Evolutionary conservation across 148 eudicot species (phyloP).

Genomic region (Dysphania ambrosioides): DNA sequence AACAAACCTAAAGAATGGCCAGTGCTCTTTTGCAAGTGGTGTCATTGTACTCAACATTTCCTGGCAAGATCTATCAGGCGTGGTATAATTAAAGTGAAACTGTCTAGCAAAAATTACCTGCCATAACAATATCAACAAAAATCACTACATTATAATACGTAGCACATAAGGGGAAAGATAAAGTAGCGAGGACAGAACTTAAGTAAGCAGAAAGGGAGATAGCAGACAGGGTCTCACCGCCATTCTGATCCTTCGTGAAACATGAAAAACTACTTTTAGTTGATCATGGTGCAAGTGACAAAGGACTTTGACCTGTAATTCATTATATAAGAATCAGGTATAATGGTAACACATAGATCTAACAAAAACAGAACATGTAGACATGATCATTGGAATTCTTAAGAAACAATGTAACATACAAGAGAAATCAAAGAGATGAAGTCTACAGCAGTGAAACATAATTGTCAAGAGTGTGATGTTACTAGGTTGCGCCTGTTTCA

Average conservation of each 20-base stretch:
- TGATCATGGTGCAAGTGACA: slow-evolving; percentile 98
- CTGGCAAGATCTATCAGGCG: slow-evolving; percentile 87
- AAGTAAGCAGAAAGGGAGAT: neutral
- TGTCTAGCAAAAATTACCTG: slow-evolving; percentile 79
- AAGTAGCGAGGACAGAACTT: neutral
- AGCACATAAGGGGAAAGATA: neutral
- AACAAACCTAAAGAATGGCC: slow-evolving; percentile 77
- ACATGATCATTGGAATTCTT: neutral
- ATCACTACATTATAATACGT: neutral
- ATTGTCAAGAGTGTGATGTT: neutral
- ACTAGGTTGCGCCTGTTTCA: neutral
- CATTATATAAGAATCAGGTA: slow-evolving; percentile 10
- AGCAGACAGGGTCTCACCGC: slow-evolving; percentile 56
- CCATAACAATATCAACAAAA: slow-evolving; percentile 6
- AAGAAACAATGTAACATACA: neutral
- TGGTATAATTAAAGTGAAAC: slow-evolving; percentile 79
- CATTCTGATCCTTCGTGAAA: slow-evolving; percentile 70
- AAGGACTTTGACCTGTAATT: slow-evolving; percentile 65
- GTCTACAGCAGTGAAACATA: neutral
- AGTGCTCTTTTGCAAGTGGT: slow-evolving; percentile 73
- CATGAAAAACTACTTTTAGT: slow-evolving; percentile 83
- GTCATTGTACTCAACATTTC: slow-evolving; percentile 73
- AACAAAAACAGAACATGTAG: neutral
- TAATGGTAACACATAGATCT: neutral
- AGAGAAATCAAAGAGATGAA: neutral